Conservation (phyloP, 2,329 filamentous ascomycete genomes). For the Endocalyx cinctus region DNA sequence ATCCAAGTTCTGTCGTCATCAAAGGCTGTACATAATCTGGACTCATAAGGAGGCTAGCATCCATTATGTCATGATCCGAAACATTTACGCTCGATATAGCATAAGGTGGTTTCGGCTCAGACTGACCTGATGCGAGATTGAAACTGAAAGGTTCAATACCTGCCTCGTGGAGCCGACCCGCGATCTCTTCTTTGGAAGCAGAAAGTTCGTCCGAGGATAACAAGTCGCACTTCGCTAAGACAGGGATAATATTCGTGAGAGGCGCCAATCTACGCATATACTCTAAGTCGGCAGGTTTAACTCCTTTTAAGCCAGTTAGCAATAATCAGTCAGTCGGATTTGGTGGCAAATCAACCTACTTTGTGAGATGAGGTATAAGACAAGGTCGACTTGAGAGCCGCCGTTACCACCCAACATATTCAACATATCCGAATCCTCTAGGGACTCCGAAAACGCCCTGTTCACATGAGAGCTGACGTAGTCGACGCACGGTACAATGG, state of each 20-base stretch:
- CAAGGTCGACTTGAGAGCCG: slow-evolving; percentile 76
- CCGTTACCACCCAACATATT: slow-evolving; percentile 76
- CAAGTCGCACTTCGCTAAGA: slow-evolving; percentile 74
- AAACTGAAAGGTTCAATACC: slow-evolving; percentile 66
- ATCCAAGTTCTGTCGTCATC: slow-evolving; percentile 65
- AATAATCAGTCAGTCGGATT: too few species aligned
- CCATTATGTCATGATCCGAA: slow-evolving; percentile 77
- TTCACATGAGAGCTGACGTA: slow-evolving; percentile 70
- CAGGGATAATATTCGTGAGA: slow-evolving; percentile 78
- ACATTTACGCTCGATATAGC: slow-evolving; percentile 71
- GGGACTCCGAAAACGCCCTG: slow-evolving; percentile 57
- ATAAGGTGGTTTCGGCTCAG: slow-evolving; percentile 45
- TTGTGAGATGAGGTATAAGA: slow-evolving; percentile 75
- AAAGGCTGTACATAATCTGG: slow-evolving; percentile 84
- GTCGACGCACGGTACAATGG: slow-evolving; percentile 55
- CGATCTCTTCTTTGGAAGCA: slow-evolving; percentile 55
- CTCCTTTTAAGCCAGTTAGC: slow-evolving; percentile 36
- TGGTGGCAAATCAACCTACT: too few species aligned
- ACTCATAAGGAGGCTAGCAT: slow-evolving; percentile 89
- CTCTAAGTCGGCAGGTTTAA: slow-evolving; percentile 62
- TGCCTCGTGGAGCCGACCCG: slow-evolving; percentile 50
- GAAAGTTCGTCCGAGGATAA: slow-evolving; percentile 54
- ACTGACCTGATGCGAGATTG: slow-evolving; percentile 37
- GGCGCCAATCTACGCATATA: slow-evolving; percentile 65
- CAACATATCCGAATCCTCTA: slow-evolving; percentile 70